Base-by-base conservation (phyloP, 768 basidiomycete genomes). In the Boletus reticuloceps region DNA sequence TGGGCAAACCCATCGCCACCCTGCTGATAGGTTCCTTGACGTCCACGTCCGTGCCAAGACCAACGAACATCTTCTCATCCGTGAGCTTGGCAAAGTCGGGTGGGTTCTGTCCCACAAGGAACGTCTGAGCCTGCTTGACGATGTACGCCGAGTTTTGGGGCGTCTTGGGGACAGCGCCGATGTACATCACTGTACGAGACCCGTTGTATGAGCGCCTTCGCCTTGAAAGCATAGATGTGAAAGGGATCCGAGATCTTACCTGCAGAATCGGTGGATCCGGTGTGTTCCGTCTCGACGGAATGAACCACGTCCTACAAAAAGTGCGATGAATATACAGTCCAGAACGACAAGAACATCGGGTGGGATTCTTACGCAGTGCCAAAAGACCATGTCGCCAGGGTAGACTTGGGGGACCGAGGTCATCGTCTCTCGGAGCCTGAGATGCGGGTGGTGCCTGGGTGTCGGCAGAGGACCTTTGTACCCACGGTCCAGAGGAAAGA, bases 371-470 rank as follows among this genome's bases (percentile, higher is more conserved):
- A 79, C 82, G 54, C 84, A 85, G 60, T 88, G 86, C 86, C 89
- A 90, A 70, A 86, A 89, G 4, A 89, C 86, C 62, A 85, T 82
- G 64, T 91, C 89, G 2, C 90, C 90, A 0, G 89, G 88, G 49
- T 77, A 74, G 6, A 91, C 89, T 57, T 77, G 80, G 2, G 89
- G 89, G 10, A 88, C 75, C 3, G 84, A 82, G 27, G 82, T 81
- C 86, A 91, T 89, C 2, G 83, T 83, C 45, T 79, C 70, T 0
- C 79, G 77, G 2, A 90, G 76, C 54, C 75, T 74, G 51, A 91
- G 73, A 67, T 91, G 85, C 7, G 89, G 89, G 64, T 91, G 88
- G 1, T 79, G 74, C 16, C 58, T 68, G 17, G 82, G 75, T 14
- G 78, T 85, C 9, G 83, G 82, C 27, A 62, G 65, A 16, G 82